Base-by-base conservation (phyloP, 768 basidiomycete genomes). In the Wakefieldia striispora region DNA sequence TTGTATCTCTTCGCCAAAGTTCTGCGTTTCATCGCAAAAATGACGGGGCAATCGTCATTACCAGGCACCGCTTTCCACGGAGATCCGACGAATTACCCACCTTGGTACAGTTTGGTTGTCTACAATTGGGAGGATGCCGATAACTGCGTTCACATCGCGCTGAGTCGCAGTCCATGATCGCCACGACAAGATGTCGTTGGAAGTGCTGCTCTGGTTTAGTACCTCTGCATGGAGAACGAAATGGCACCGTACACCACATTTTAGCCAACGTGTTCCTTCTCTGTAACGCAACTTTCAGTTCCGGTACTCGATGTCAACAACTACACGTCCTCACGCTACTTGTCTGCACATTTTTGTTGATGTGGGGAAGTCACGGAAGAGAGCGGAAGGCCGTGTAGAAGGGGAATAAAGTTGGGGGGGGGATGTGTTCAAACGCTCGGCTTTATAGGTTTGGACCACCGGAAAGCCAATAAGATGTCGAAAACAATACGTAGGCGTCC, bases 131-230 rank as follows among this genome's bases (percentile, higher is more conserved):
- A 13, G 79, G 75, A 61, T 90, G 88, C 56, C 70, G 71, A 48
- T 76, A 75, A 59, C 85, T 88, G 56, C 76, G 75, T 64, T 83
- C 79, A 70, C 88, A 90, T 31, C 70, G 75, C 31, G 61, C 59
- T 10, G 79, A 82, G 63, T 82, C 80, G 71, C 88, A 90, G 64
- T 90, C 88, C 67, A 83, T 72, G 67, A 90, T 86, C 44, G 85
- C 87, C 43, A 82, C 72, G 51, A 90, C 77, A 34, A 82, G 66
- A 54, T 88, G 87, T 45, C 87, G 81, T 67, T 89, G 88, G 63
- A 89, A 90, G 64, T 90, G 88, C 88, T 90, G 52, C 29, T 23
- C 43, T 11, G 20, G 40, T 43, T 66, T 29, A 63, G 54, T 27
- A 11, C 53, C 31, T 47, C 21, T 39, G 21, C 17, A 27, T 4